Evolutionary conservation across 2,329 filamentous ascomycete genomes (phyloP), one percentile per base, ranked within the genome.

Genomic region (Fusarium sp.): DNA sequence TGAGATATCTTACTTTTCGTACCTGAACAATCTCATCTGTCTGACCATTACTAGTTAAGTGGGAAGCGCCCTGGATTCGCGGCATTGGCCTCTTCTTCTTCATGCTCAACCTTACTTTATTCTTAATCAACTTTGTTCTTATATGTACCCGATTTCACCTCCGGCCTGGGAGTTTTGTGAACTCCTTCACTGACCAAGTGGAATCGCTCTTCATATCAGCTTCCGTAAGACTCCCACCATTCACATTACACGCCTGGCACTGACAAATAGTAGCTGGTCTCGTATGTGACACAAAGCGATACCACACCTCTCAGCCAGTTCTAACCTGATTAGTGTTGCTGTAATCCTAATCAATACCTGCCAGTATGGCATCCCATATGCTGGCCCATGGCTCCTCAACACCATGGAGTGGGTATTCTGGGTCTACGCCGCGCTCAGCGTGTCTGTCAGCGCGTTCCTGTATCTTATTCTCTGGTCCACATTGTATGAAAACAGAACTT

Each of bases 171-270:
- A 92, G 89, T 10, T 92, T 95, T 74, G 84, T 84, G 59, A 83
- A 87, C 15, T 93, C 91, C 1, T 90, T 96, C 62, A 82, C 88
- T 8, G 92, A 95, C 78, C 92, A 92, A 14, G 89, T 90, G 0
- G 93, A 96, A 75, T 91, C 88, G 11, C 82, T 95, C 1, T 96
- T 95, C 75, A 88, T 93, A 17, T 91, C 92, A 1, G 87, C 92
- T 2, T 87, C 83, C 77, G 85, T 87, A 53, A 46, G 71, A 40
- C 15, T n/a, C 23, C 44, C 10, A 35, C 8, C 39, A 15, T 25
- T 35, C 62, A 27, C 59, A 41, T 71, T 63, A 30, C 4, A 11
- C 33, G 64, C n/a, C 17, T 7, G 25, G 17, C 27, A 59, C 37
- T 66, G 17, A 62, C 20, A 22, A 39, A 30, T 22, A 41, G 27